Evolutionary conservation across 306 rosid genomes (phyloP).

Genomic region (Malus orientalis): DNA sequence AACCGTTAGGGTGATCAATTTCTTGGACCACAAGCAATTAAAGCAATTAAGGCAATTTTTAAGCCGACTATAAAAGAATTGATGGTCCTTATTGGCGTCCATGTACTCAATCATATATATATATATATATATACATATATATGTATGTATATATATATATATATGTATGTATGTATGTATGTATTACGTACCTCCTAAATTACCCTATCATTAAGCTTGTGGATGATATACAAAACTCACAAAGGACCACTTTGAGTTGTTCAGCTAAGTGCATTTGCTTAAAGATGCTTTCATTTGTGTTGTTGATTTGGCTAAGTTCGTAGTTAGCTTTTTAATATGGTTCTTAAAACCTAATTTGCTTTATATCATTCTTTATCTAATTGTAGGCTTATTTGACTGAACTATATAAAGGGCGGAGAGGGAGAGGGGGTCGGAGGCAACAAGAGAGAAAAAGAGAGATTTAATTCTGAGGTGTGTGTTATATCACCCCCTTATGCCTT

Average conservation of each 20-base stretch:
- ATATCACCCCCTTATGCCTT: no score
- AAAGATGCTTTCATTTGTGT: background rate
- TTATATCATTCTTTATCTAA: background rate
- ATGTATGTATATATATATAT: background rate
- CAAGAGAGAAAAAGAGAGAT: no score
- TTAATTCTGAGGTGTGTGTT: no score
- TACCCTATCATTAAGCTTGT: conserved; percentile 16
- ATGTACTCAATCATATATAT: conserved; percentile 14
- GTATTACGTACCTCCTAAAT: conserved; percentile 14
- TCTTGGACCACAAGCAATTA: conserved; percentile 48
- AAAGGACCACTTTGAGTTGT: conserved; percentile 1
- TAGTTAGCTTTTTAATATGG: background rate
- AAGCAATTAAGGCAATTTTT: conserved; percentile 19
- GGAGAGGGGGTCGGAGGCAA: no score
- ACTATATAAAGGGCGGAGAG: no score
- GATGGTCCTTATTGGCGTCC: conserved; percentile 42
- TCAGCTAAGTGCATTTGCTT: background rate
- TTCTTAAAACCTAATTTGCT: background rate
- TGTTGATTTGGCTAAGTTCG: background rate
- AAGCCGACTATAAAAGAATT: conserved; percentile 6
- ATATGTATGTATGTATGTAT: no score
- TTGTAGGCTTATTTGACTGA: background rate
- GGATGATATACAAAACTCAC: conserved; percentile 14
- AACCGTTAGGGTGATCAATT: conserved; percentile 42
- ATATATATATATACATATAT: accelerated